Evolutionary conservation across 768 basidiomycete species (phyloP).

Genomic region (Auriculariales sp.): DNA sequence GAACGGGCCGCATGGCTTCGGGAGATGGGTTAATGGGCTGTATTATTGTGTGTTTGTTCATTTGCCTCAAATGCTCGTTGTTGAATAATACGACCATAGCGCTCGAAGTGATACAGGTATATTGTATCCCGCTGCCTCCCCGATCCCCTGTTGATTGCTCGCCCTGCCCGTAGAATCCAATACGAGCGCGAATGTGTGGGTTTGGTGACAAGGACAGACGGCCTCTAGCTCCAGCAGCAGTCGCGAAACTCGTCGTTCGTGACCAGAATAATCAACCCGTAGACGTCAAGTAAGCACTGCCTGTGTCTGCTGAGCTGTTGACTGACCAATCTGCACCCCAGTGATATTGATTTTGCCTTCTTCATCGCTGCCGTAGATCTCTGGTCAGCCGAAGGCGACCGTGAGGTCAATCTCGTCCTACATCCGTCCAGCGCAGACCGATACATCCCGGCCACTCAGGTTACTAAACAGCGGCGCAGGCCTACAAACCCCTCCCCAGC

Average conservation of each 20-base stretch:
- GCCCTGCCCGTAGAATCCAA: constrained; percentile 47
- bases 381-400: constrained; percentile 70
- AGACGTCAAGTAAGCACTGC: constrained; percentile 62
- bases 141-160: background rate
- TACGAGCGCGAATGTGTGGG: constrained; percentile 89
- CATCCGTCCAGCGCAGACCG: constrained; percentile 73
- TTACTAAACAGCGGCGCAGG: constrained; percentile 13
- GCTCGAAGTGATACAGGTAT: constrained; percentile 1
- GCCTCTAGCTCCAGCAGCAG: constrained; percentile 81
- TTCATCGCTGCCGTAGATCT: constrained; percentile 88
- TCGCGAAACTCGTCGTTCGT: constrained; percentile 69
- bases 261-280: constrained; percentile 51
- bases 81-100: background rate
- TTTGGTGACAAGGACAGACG: constrained; percentile 97
- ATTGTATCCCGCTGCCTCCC: background rate
- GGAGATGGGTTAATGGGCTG: constrained; percentile 53
- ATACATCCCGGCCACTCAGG: constrained; percentile 32
- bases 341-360: constrained; percentile 76
- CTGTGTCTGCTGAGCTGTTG: background rate
- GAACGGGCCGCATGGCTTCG: constrained; percentile 51
- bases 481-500: background rate
- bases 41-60: constrained; percentile 12
- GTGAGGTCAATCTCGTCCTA: constrained; percentile 79
- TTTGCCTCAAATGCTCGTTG: background rate
- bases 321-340: constrained; percentile 16